phyloP scores from a whole-genome alignment of 345 rosid genomes.

The Mangifera indica region DNA sequence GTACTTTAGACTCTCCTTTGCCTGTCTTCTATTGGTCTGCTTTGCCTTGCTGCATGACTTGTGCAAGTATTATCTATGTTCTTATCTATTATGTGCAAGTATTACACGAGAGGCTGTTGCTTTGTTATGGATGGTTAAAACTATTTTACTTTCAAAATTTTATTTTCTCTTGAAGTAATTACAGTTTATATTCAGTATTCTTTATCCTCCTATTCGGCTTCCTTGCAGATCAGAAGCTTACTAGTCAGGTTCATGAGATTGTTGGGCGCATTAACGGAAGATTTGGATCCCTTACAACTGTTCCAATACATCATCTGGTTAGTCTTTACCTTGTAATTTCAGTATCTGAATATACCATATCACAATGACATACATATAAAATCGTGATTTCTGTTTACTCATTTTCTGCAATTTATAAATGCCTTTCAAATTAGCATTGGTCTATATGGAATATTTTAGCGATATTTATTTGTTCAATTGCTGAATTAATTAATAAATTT shows the following conservation, averaged over 20 bases:
- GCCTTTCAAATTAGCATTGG: neutral
- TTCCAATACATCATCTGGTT: slow-evolving; percentile 67
- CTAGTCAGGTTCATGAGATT: slow-evolving; percentile 66
- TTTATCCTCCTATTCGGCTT: neutral
- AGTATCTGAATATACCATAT: neutral
- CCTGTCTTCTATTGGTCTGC: neutral
- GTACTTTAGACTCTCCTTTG: neutral
- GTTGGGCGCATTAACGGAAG: slow-evolving; percentile 69
- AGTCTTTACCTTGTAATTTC: slow-evolving; percentile 25
- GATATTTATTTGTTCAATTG: neutral
- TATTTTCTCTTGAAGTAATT: no score
- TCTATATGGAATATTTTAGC: neutral
- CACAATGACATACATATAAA: neutral
- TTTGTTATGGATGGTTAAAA: slow-evolving; percentile 8
- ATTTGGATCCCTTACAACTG: slow-evolving; percentile 57
- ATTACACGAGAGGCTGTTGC: neutral
- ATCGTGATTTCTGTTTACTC: neutral
- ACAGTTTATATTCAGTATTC: neutral
- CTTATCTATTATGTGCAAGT: no score
- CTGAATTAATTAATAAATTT: neutral
- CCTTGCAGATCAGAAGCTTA: slow-evolving; percentile 53
- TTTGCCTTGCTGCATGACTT: neutral
- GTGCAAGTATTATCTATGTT: neutral
- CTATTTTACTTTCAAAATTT: neutral
- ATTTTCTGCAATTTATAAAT: neutral